These are phyloP conservation scores for Vachellia collinsii DNA, from an alignment of 306 rosid genomes.

Conservation along the genomic window DNA sequence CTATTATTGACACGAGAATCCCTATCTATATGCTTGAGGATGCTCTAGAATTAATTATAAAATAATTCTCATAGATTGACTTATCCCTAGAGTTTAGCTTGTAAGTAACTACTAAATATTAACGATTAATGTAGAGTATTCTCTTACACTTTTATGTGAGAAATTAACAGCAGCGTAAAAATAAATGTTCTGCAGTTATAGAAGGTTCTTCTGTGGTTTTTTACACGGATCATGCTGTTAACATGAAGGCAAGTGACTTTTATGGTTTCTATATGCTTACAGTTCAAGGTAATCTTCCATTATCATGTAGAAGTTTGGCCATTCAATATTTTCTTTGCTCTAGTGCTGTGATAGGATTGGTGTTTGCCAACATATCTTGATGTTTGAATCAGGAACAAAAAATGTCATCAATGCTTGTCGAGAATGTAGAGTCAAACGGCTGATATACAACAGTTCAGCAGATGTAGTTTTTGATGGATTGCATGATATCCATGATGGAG, in stretches of 20 bases:
- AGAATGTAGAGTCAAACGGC: slow-evolving; percentile 73
- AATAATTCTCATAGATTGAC: too few relatives aligned
- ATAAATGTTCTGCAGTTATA: slow-evolving; percentile 58
- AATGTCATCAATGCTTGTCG: slow-evolving; percentile 81
- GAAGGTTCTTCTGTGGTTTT: slow-evolving; percentile 84
- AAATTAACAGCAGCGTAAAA: slow-evolving; percentile 33
- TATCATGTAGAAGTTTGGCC: slow-evolving; percentile 7
- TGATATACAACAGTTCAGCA: slow-evolving; percentile 82
- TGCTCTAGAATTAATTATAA: too few relatives aligned
- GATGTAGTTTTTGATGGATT: slow-evolving; percentile 77
- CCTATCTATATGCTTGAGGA: too few relatives aligned
- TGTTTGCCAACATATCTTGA: slow-evolving; percentile 28
- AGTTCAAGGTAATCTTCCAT: slow-evolving; percentile 67
- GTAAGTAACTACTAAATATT: too few relatives aligned
- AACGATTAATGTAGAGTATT: too few relatives aligned
- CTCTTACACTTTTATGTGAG: neutral
- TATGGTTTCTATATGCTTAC: slow-evolving; percentile 57
- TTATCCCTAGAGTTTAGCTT: too few relatives aligned
- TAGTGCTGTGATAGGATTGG: slow-evolving; percentile 4
- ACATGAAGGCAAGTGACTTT: slow-evolving; percentile 51
- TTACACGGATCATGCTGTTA: slow-evolving; percentile 56
- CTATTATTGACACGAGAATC: too few relatives aligned
- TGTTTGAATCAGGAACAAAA: slow-evolving; percentile 72
- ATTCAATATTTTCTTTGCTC: neutral
- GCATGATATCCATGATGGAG: slow-evolving; percentile 51